These are phyloP conservation scores for Oehlia diaphana DNA, from an alignment of 192 early-diverging fungal species.

Conservation along the genomic window DNA sequence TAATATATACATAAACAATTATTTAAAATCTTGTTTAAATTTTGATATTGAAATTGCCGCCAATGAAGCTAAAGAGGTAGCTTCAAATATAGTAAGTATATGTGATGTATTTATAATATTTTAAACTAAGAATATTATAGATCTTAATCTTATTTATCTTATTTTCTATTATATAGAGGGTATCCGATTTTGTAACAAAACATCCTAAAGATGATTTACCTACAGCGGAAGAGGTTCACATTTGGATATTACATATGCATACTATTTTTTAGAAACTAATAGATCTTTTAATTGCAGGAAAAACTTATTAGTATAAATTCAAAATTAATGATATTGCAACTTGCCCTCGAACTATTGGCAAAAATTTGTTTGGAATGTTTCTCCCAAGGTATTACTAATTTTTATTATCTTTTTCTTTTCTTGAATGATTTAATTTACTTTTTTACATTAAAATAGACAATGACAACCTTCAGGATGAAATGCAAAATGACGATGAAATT, in stretches of 20 bases:
- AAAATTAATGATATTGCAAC: conserved; percentile 61
- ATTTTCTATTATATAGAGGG: neutral
- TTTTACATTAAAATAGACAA: conserved; percentile 23
- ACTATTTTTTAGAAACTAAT: neutral
- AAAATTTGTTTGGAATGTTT: conserved; percentile 76
- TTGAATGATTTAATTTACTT: neutral
- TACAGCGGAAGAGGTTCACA: neutral
- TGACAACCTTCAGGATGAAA: conserved; percentile 38
- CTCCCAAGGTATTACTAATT: conserved; percentile 36
- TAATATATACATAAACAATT: conserved; percentile 43
- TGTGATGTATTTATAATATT: neutral
- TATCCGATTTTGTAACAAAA: neutral
- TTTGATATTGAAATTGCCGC: conserved; percentile 51
- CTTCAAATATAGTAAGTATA: conserved; percentile 41
- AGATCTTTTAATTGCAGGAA: conserved; percentile 20
- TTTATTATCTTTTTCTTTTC: neutral
- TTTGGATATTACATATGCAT: neutral
- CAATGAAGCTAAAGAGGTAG: conserved; percentile 40
- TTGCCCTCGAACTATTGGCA: conserved; percentile 80
- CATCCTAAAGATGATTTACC: neutral
- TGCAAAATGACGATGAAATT: conserved; percentile 42
- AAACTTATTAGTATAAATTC: conserved; percentile 50
- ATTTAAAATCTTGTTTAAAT: conserved; percentile 41
- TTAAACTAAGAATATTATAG: neutral
- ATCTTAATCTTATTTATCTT: neutral